These are phyloP conservation scores for Taxillus chinensis DNA, from an alignment of 164 flowering plant genomes.

Conservation along the genomic window DNA sequence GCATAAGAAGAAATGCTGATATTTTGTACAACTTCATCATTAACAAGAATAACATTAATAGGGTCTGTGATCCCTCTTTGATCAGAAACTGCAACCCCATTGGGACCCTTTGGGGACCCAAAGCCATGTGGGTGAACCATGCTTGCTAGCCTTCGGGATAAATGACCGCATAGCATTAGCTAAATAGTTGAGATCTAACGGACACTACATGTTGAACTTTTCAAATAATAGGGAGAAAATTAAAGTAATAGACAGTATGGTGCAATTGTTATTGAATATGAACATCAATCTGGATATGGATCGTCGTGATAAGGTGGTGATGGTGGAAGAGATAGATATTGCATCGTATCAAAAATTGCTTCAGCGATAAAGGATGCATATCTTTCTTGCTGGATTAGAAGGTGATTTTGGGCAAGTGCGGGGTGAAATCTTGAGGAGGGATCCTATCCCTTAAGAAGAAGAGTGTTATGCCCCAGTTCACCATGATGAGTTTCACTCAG, in stretches of 20 bases:
- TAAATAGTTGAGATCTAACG: conserved; percentile 79
- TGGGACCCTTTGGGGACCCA: conserved; percentile 36
- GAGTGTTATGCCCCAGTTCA: neutral
- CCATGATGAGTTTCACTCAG: neutral
- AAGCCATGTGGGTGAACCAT: conserved; percentile 83
- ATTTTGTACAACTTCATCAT: conserved; percentile 82
- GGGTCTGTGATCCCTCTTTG: conserved; percentile 28
- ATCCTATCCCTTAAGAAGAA: conserved; percentile 6
- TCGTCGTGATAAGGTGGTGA: conserved; percentile 8
- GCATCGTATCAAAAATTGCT: neutral
- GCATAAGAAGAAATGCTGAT: conserved; percentile 68
- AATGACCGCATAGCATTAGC: conserved; percentile 83
- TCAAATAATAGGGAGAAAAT: no score
- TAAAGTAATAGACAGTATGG: no score
- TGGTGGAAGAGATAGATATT: conserved; percentile 1
- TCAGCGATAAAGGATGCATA: conserved; percentile 1
- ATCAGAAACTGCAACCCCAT: conserved; percentile 18
- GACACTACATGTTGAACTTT: conserved; percentile 95
- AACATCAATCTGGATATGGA: no score
- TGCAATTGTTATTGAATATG: no score
- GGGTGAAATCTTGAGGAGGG: conserved; percentile 5
- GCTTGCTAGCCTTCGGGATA: conserved; percentile 85
- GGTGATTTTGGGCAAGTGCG: conserved; percentile 3
- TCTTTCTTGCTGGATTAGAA: conserved; percentile 8
- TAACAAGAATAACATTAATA: conserved; percentile 53